These are phyloP conservation scores for Xylogone sp. DNA, from an alignment of 2,329 filamentous ascomycete genomes.

Conservation along the genomic window DNA sequence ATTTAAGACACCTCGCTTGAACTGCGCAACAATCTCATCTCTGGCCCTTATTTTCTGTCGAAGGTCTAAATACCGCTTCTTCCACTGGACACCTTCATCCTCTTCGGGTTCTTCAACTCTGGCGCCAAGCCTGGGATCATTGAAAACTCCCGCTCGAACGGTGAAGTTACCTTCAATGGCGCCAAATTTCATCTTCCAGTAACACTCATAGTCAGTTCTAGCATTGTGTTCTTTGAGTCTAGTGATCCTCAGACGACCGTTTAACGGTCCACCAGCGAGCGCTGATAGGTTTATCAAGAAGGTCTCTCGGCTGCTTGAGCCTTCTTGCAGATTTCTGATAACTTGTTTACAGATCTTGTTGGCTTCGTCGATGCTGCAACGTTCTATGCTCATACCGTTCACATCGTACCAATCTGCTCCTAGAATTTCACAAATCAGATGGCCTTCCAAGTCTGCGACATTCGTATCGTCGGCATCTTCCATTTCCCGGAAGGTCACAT, in stretches of 20 bases:
- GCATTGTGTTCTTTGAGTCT: slow-evolving; percentile 39
- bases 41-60: slow-evolving; percentile 56
- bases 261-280: slow-evolving; percentile 51
- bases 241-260: slow-evolving; percentile 38
- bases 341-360: slow-evolving; percentile 49
- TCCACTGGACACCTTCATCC: slow-evolving; percentile 35
- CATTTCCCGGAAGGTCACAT: slow-evolving; percentile 24
- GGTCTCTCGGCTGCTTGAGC: slow-evolving; percentile 46
- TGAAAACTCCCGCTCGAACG: slow-evolving; percentile 41
- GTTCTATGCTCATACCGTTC: slow-evolving; percentile 37
- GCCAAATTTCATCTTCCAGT: slow-evolving; percentile 55
- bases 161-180: slow-evolving; percentile 48
- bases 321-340: slow-evolving; percentile 48
- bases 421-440: slow-evolving; percentile 48
- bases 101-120: slow-evolving; percentile 16
- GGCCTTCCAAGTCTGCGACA: slow-evolving; percentile 51
- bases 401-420: slow-evolving; percentile 49
- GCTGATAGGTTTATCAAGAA: slow-evolving; percentile 59
- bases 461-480: slow-evolving; percentile 40
- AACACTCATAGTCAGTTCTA: slow-evolving; percentile 44
- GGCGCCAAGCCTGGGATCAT: slow-evolving; percentile 13
- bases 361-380: slow-evolving; percentile 49
- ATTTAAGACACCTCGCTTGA: slow-evolving; percentile 41
- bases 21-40: slow-evolving; percentile 46
- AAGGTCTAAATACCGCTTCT: slow-evolving; percentile 51